These are phyloP conservation scores for Apodospora peruviana DNA, from an alignment of 495 filamentous ascomycete genomes.

Conservation along the genomic window DNA sequence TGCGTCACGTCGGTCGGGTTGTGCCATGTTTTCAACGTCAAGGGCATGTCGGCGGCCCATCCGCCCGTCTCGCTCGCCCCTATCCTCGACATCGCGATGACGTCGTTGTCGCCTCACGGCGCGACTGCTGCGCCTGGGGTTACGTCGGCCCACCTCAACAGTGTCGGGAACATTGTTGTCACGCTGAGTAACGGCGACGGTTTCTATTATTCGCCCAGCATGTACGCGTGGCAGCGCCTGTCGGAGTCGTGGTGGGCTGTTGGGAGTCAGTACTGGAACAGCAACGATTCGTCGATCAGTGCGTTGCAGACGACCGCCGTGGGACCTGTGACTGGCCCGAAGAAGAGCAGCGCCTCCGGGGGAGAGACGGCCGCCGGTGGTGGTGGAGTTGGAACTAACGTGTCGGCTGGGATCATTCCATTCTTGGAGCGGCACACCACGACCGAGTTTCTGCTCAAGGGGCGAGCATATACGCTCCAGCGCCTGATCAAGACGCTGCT, in stretches of 20 bases:
- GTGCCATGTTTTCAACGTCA: conserved; percentile 91
- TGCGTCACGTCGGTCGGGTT: conserved; percentile 84
- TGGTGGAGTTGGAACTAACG: conserved; percentile 47
- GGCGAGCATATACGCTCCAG: conserved; percentile 82
- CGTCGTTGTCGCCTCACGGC: conserved; percentile 59
- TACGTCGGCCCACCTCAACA: conserved; percentile 86
- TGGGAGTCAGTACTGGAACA: conserved; percentile 97
- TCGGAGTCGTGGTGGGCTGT: conserved; percentile 98
- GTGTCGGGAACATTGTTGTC: conserved; percentile 73
- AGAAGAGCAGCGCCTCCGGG: conserved; percentile 7
- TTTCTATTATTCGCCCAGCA: conserved; percentile 72
- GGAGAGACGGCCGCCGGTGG: too few species aligned
- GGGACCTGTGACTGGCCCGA: conserved; percentile 35
- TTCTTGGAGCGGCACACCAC: conserved; percentile 92
- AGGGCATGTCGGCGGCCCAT: conserved; percentile 75
- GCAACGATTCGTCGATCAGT: conserved; percentile 76
- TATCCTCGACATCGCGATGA: conserved; percentile 74
- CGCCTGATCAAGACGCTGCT: conserved; percentile 80
- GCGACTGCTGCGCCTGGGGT: conserved; percentile 70
- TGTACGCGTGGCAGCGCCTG: conserved; percentile 92
- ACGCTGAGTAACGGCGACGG: conserved; percentile 91
- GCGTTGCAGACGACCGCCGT: conserved; percentile 68
- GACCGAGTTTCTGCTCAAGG: conserved; percentile 84
- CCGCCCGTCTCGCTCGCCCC: conserved; percentile 88
- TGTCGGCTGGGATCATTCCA: conserved; percentile 91